Evolutionary conservation across 495 filamentous ascomycete genomes (phyloP).

Genomic region (Margaritispora aquatica): DNA sequence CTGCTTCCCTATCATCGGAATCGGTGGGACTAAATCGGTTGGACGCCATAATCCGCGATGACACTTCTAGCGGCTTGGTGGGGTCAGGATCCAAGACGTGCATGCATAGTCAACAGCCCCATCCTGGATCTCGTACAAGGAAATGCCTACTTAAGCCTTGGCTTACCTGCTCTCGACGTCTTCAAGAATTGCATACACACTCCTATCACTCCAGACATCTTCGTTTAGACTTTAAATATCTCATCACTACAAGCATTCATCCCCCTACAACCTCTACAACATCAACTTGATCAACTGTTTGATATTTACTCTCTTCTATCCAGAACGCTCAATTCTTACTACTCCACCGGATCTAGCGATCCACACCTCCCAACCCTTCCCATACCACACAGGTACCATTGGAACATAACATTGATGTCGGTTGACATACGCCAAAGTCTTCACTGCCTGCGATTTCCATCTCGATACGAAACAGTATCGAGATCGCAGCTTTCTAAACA

Average conservation of each 20-base stretch:
- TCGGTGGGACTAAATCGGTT: conserved; percentile 9
- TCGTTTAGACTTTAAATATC: too few species aligned
- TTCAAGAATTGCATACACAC: background rate
- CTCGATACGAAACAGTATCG: conserved; percentile 65
- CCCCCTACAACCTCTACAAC: too few species aligned
- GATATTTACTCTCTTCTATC: background rate
- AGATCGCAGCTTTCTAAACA: conserved; percentile 66
- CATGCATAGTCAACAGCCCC: background rate
- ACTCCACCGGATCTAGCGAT: conserved; percentile 10
- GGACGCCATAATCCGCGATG: conserved; percentile 17
- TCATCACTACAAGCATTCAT: too few species aligned
- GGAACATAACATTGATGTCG: conserved; percentile 59
- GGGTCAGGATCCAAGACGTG: conserved; percentile 5
- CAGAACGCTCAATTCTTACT: background rate
- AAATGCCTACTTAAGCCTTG: conserved; percentile 21
- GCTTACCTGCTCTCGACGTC: background rate
- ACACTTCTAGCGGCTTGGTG: conserved; percentile 15
- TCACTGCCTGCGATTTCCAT: conserved; percentile 62
- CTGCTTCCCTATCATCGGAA: conserved; percentile 14
- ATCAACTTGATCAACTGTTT: background rate
- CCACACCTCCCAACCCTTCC: conserved; percentile 2
- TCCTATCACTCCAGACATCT: background rate
- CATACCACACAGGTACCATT: background rate
- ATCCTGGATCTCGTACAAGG: conserved; percentile 3
- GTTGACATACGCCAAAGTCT: conserved; percentile 64